Evolutionary conservation across 2,329 filamentous ascomycete species (phyloP), one percentile per base, ranked within the genome.

Genomic region (Fusarium concolor): DNA sequence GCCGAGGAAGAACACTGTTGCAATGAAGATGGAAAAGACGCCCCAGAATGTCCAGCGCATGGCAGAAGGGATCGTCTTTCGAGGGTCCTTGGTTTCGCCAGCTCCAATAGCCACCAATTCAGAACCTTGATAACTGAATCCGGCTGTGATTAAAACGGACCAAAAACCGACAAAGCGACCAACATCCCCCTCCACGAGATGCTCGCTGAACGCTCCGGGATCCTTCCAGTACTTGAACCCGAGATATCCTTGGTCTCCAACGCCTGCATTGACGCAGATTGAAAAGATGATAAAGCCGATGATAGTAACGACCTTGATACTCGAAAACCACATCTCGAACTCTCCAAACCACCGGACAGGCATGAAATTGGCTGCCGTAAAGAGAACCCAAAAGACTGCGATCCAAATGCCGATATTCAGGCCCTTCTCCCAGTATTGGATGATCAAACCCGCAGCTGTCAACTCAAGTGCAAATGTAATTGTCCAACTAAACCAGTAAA

Each of bases 401-500:
- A 90, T 89, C 85, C 86, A 90, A 4, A 89, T 83, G 5, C 81
- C 86, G 6, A 85, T 77, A 22, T 82, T 82, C 22, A 88, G 81
- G 5, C 79, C 77, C 2, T 80, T 79, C 11, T 84, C 79, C 88
- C 88, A 90, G 74, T 89, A 90, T 50, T 87, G 81, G 54, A 90
- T 81, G 22, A 90, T 79, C 61, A 89, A 83, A 18, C 83, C 83
- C 29, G 85, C 86, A 2, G 87, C 87, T 0, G 85, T 86, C 17
- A 85, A 81, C 75, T 90, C 87, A 43, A 86, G 84, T 3, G 83
- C 86, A 24, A 89, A 80, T 2, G 87, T 78, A 60, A 89, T 87
- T 12, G 84, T 79, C 68, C 88, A 88, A 3, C 85, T 85, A 69
- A 89, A 89, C 83, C 86, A 89, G 76, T 89, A 89, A 62, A 87